These are phyloP conservation scores for Aegilops speltoides DNA, from an alignment of 176 grass and related monocot genomes.

Conservation along the genomic window DNA sequence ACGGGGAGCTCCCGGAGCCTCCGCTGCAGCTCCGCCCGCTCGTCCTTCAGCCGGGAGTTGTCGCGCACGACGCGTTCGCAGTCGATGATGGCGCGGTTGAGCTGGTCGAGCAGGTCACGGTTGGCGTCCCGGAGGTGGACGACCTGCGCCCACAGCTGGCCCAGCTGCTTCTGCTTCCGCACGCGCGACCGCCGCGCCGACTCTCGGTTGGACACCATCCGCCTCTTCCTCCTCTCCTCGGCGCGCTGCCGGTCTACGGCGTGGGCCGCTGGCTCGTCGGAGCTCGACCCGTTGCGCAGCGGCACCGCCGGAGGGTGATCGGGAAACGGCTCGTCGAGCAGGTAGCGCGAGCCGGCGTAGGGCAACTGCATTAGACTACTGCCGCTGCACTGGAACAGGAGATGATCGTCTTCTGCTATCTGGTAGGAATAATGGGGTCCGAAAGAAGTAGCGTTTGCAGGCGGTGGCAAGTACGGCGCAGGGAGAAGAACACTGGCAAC, in stretches of 20 bases:
- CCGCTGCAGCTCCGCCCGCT: constrained; percentile 43
- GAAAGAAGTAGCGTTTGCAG: constrained; percentile 22
- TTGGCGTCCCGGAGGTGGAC: constrained; percentile 48
- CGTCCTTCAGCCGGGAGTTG: constrained; percentile 27
- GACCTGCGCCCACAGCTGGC: constrained; percentile 57
- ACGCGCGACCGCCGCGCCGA: constrained; percentile 74
- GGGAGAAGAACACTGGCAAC: constrained; percentile 39
- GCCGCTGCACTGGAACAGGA: constrained; percentile 36
- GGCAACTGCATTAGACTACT: not conserved
- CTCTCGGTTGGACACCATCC: constrained; percentile 76
- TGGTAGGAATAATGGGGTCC: constrained; percentile 31
- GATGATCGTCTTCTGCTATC: constrained; percentile 4
- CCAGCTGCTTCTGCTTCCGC: constrained; percentile 71
- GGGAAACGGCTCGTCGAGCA: constrained; percentile 27
- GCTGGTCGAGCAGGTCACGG: constrained; percentile 55
- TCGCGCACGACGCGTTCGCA: constrained; percentile 33
- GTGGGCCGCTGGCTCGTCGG: constrained; percentile 24
- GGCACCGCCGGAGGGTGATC: constrained; percentile 11
- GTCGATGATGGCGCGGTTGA: constrained; percentile 57
- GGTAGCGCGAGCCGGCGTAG: no score
- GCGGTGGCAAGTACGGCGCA: not conserved
- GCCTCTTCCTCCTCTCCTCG: constrained; percentile 63
- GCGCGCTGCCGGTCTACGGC: constrained; percentile 5
- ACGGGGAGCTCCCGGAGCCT: constrained; percentile 31
- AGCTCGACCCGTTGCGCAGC: not conserved